Conservation (phyloP, 2,329 filamentous ascomycete genomes). For the Aspergillus persii region DNA sequence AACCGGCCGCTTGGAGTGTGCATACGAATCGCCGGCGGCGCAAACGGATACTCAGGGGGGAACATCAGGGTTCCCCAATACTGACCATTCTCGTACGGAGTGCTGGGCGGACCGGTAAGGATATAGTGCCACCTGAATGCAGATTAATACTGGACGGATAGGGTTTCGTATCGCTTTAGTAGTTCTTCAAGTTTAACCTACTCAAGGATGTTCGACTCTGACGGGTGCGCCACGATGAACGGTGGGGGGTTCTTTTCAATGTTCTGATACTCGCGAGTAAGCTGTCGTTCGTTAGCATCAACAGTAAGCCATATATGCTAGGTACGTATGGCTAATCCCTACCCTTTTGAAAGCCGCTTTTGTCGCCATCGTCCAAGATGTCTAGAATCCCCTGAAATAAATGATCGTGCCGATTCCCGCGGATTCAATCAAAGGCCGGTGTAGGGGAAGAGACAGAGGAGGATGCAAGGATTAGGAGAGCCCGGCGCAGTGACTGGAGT, state of each 20-base stretch:
- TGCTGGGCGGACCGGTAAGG: constrained; percentile 89
- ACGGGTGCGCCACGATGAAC: constrained; percentile 85
- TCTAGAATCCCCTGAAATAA: background rate
- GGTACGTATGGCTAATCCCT: constrained; percentile 26
- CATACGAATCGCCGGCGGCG: constrained; percentile 96
- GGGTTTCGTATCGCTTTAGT: background rate
- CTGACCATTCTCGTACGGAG: constrained; percentile 89
- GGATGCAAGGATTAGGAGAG: too few species aligned
- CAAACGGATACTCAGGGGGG: constrained; percentile 94
- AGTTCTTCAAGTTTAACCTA: constrained; percentile 41
- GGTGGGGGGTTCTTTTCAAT: constrained; percentile 76
- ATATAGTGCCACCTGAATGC: constrained; percentile 80
- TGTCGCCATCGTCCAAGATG: constrained; percentile 58
- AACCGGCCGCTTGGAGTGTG: constrained; percentile 96
- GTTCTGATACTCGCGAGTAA: constrained; percentile 63
- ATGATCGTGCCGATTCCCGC: background rate
- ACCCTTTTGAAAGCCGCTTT: constrained; percentile 71
- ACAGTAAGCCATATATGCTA: background rate
- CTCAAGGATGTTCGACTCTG: constrained; percentile 89
- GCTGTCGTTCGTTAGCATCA: constrained; percentile 35
- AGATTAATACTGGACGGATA: constrained; percentile 14
- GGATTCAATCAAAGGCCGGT: background rate
- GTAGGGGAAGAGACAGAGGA: too few species aligned
- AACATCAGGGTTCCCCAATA: constrained; percentile 98
- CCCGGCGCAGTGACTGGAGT: too few species aligned